Conservation (phyloP, 305 asterid species). For the Rubia tinctorum region DNA sequence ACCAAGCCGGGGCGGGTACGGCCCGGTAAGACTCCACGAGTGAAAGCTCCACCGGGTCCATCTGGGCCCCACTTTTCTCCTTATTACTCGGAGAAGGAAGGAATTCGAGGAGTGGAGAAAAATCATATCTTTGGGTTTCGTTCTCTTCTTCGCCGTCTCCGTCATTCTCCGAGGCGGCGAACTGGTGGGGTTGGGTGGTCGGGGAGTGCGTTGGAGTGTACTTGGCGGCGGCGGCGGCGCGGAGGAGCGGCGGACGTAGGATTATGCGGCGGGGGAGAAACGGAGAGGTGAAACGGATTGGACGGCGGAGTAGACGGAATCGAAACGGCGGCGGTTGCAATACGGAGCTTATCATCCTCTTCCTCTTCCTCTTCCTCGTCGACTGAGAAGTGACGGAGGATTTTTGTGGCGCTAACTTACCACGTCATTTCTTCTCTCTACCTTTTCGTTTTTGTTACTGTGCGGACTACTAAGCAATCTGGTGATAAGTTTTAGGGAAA, state of each 20-base stretch:
- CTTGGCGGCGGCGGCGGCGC: constrained; percentile 11
- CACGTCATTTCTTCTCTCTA: not conserved
- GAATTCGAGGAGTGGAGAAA: constrained; percentile 71
- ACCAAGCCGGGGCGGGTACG: constrained; percentile 90
- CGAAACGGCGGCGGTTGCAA: constrained; percentile 36
- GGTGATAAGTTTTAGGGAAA: no score
- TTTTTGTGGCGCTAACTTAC: not conserved
- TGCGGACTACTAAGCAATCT: no score
- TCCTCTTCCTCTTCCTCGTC: not conserved
- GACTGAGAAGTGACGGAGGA: not conserved
- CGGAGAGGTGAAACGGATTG: constrained; percentile 32
- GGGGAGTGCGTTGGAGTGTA: not conserved
- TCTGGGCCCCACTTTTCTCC: constrained; percentile 20
- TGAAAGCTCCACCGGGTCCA: constrained; percentile 55
- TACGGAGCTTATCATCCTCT: constrained; percentile 17
- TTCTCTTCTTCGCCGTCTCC: constrained; percentile 28
- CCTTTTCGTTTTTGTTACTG: not conserved
- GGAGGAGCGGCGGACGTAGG: constrained; percentile 15
- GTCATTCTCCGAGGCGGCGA: constrained; percentile 20
- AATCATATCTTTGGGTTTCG: constrained; percentile 55
- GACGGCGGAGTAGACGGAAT: constrained; percentile 20
- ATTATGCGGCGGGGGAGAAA: constrained; percentile 16
- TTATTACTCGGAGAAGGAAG: constrained; percentile 30
- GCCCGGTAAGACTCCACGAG: constrained; percentile 80
- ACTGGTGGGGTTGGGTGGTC: constrained; percentile 26